These are phyloP conservation scores for Mycena indigotica DNA, from an alignment of 768 basidiomycete genomes.

Conservation along the genomic window DNA sequence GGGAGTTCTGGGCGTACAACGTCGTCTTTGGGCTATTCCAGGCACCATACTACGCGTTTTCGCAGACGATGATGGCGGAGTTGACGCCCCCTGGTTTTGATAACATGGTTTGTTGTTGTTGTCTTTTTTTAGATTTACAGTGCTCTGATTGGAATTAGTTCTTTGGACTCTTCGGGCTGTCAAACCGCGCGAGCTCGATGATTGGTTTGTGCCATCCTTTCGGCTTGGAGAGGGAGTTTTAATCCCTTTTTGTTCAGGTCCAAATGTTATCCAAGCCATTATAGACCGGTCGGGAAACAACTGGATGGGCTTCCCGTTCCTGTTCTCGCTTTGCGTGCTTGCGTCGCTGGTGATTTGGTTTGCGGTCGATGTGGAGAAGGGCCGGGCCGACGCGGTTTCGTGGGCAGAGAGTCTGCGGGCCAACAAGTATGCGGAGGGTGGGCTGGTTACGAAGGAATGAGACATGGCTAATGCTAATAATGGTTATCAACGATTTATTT, in stretches of 20 bases:
- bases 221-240: no score
- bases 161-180: conserved; percentile 85
- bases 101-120: conserved; percentile 1
- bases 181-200: conserved; percentile 84
- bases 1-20: conserved; percentile 77
- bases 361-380: conserved; percentile 63
- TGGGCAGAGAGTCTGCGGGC: conserved; percentile 49
- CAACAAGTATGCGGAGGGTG: conserved; percentile 21
- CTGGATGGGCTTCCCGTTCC: conserved; percentile 85
- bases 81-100: conserved; percentile 38
- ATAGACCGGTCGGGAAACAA: conserved; percentile 72
- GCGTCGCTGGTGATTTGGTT: conserved; percentile 83
- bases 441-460: conserved; percentile 19
- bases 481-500: no score
- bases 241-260: conserved; percentile 32
- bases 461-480: not conserved
- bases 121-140: not conserved
- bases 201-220: conserved; percentile 58
- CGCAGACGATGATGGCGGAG: conserved; percentile 89
- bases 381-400: conserved; percentile 58
- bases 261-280: conserved; percentile 83
- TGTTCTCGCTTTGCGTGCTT: conserved; percentile 67
- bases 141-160: conserved; percentile 49
- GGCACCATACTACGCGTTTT: conserved; percentile 85
- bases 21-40: conserved; percentile 82